These are phyloP conservation scores for Pseudevernia furfuracea DNA, from an alignment of 495 filamentous ascomycete genomes.

Conservation along the genomic window DNA sequence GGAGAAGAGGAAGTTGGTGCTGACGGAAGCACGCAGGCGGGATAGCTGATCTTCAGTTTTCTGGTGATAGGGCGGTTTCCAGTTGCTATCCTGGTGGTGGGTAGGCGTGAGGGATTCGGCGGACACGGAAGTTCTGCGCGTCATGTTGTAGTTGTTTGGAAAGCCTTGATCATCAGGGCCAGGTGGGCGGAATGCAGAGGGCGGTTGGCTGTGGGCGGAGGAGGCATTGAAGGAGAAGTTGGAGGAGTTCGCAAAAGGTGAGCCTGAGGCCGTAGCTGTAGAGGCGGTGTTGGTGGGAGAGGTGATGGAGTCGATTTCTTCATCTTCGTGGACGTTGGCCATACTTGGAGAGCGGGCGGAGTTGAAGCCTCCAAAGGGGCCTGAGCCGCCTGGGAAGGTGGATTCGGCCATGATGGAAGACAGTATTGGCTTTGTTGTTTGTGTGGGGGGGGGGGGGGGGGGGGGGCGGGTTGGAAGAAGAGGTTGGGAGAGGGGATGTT, in stretches of 20 bases:
- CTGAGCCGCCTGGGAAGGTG: constrained; percentile 50
- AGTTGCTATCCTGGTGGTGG: constrained; percentile 73
- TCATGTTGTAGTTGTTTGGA: constrained; percentile 88
- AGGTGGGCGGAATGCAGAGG: constrained; percentile 26
- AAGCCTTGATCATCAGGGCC: constrained; percentile 54
- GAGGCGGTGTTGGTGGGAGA: constrained; percentile 55
- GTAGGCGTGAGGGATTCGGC: constrained; percentile 92
- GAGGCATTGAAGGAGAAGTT: constrained; percentile 18
- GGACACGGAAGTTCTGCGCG: constrained; percentile 89
- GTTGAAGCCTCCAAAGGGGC: constrained; percentile 44
- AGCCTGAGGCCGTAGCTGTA: constrained; percentile 24
- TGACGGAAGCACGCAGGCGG: constrained; percentile 73
- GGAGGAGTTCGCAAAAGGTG: constrained; percentile 21
- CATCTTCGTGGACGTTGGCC: constrained; percentile 53
- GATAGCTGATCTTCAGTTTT: constrained; percentile 75
- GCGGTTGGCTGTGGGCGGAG: constrained; percentile 10
- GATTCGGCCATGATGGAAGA: constrained; percentile 43
- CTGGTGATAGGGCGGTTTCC: constrained; percentile 75
- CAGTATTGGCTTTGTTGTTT: not conserved
- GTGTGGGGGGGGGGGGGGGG: not conserved
- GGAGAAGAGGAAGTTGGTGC: constrained; percentile 86
- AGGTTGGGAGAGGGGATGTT: not conserved
- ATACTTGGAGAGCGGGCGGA: constrained; percentile 35
- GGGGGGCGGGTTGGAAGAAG: not conserved
- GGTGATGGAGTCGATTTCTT: constrained; percentile 50